These are phyloP conservation scores for Turnera subulata DNA, from an alignment of 345 rosid genomes.

Conservation along the genomic window DNA sequence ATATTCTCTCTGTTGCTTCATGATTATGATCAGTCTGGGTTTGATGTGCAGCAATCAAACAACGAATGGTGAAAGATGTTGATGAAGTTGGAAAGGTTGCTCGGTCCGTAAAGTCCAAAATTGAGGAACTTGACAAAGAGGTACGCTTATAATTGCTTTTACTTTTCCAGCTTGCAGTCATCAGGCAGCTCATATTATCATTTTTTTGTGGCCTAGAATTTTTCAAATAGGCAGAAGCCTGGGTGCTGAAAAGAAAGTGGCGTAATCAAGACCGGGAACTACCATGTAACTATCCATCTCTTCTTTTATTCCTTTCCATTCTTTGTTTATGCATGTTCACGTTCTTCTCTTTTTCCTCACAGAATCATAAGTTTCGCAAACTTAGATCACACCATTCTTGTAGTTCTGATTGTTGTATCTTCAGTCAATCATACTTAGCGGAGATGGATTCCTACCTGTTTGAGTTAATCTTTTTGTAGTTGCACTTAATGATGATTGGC, in stretches of 20 bases:
- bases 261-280: constrained; percentile 79
- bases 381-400: no score
- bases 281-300: constrained; percentile 49
- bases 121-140: constrained; percentile 88
- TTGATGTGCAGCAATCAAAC: constrained; percentile 65
- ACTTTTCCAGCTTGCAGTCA: constrained; percentile 5
- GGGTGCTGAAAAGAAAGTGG: constrained; percentile 94
- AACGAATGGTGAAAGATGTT: constrained; percentile 91
- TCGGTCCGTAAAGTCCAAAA: constrained; percentile 65
- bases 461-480: no score
- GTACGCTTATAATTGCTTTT: constrained; percentile 26
- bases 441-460: no score
- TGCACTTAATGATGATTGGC: no score
- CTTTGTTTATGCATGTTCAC: no score
- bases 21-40: constrained; percentile 6
- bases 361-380: no score
- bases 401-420: no score
- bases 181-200: constrained; percentile 3
- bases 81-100: constrained; percentile 86
- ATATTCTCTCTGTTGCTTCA: no score
- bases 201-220: constrained; percentile 47
- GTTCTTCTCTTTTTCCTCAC: no score
- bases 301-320: constrained; percentile 9
- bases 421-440: no score
- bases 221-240: constrained; percentile 79